Conservation (phyloP, 352 stramenopile genomes). For the Elongisporangium senticosum region DNA sequence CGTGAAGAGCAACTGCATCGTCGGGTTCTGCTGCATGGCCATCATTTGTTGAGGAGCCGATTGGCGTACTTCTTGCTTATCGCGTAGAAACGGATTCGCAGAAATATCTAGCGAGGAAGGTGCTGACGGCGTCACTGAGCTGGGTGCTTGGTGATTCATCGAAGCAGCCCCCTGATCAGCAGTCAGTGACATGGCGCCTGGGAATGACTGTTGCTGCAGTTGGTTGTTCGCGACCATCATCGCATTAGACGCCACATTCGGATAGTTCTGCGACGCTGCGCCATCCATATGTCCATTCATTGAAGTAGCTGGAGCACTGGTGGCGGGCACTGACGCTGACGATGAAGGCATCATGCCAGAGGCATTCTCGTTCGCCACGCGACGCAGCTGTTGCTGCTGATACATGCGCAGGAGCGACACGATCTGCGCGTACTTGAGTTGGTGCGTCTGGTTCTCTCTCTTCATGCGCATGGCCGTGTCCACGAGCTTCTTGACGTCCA, state of each 20-base stretch:
- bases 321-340: neutral
- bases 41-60: slow-evolving; percentile 23
- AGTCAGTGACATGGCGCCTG: neutral
- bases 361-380: slow-evolving; percentile 2
- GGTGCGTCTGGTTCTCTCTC: slow-evolving; percentile 59
- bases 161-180: neutral
- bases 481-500: slow-evolving; percentile 82
- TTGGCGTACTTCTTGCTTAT: slow-evolving; percentile 36
- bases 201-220: slow-evolving; percentile 15
- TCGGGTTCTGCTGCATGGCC: slow-evolving; percentile 31
- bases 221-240: slow-evolving; percentile 9
- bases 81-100: slow-evolving; percentile 57
- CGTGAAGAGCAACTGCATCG: slow-evolving; percentile 59
- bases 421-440: slow-evolving; percentile 86
- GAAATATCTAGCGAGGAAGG: slow-evolving; percentile 36
- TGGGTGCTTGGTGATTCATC: slow-evolving; percentile 7
- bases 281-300: neutral
- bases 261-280: neutral
- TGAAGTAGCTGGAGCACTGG: neutral
- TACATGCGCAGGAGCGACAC: slow-evolving; percentile 71
- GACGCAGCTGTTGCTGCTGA: slow-evolving; percentile 38
- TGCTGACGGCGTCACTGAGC: slow-evolving; percentile 23
- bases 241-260: neutral
- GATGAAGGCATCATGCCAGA: neutral
- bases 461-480: slow-evolving; percentile 79